Percentiles rank a stretch among this genome's conserved stretches.
phyloP scores from a whole-genome alignment of 2,329 filamentous ascomycete genomes.

The Fusarium coffeatum region DNA sequence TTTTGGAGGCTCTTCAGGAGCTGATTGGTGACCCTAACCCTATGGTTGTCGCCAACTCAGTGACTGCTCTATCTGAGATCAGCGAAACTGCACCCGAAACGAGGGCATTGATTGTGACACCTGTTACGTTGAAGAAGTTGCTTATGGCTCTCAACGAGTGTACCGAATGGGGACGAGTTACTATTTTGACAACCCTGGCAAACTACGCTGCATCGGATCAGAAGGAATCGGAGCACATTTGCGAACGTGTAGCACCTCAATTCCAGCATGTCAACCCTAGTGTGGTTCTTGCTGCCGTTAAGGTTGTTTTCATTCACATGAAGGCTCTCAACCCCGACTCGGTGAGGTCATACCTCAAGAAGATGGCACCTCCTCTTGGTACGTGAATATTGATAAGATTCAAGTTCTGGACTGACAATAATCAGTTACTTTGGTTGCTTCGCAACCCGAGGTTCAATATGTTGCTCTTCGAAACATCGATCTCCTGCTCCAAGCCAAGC shows the following conservation, averaged over 20 bases:
- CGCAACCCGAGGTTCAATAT: conserved; percentile 96
- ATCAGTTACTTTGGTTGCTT: conserved; percentile 92
- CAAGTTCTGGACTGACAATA: not conserved
- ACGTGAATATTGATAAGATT: conserved; percentile 47
- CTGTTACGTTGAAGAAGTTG: conserved; percentile 90
- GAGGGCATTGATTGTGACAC: conserved; percentile 83
- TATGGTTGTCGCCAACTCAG: conserved; percentile 98
- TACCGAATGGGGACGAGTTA: conserved; percentile 97
- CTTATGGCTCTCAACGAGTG: conserved; percentile 97
- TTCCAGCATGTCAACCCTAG: conserved; percentile 99
- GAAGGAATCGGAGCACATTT: conserved; percentile 98
- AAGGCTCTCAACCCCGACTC: conserved; percentile 81
- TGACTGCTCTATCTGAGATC: conserved; percentile 93
- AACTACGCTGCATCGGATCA: conserved; percentile 88
- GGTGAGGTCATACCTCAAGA: conserved; percentile 89
- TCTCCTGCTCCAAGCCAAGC: conserved; percentile 92
- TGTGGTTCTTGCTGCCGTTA: conserved; percentile 96
- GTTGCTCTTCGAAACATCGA: conserved; percentile 97
- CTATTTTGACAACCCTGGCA: conserved; percentile 88
- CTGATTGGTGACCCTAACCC: conserved; percentile 97
- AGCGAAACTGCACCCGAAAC: conserved; percentile 91
- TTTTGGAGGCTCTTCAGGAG: conserved; percentile 92
- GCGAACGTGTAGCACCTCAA: conserved; percentile 93
- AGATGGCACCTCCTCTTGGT: conserved; percentile 97
- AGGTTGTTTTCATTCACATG: conserved; percentile 98